phyloP scores from a whole-genome alignment of 257 asterid species.

The Misopates orontium region DNA sequence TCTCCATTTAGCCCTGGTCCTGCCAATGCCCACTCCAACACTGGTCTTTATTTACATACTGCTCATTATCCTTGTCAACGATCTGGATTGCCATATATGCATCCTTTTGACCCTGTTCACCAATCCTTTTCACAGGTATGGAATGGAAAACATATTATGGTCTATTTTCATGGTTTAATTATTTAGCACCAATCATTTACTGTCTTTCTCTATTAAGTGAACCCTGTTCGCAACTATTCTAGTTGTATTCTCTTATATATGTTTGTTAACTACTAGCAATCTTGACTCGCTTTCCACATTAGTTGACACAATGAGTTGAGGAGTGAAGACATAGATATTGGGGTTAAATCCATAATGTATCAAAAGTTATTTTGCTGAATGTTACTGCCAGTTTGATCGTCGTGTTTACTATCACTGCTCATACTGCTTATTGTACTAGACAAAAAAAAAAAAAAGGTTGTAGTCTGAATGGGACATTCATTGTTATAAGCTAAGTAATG shows the following conservation, averaged over 20 bases:
- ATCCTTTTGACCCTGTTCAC: conserved; percentile 80
- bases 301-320: neutral
- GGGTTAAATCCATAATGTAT: neutral
- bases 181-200: conserved; percentile 1
- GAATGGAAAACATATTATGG: neutral
- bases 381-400: too few relatives aligned
- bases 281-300: conserved; percentile 3
- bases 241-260: neutral
- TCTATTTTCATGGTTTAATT: conserved; percentile 12
- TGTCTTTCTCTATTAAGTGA: neutral
- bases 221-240: neutral
- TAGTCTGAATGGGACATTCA: neutral
- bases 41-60: conserved; percentile 68
- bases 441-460: too few relatives aligned
- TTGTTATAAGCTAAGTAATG: too few relatives aligned
- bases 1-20: conserved; percentile 75
- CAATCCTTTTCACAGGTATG: conserved; percentile 86
- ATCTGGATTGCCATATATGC: conserved; percentile 77
- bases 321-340: neutral
- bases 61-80: conserved; percentile 82
- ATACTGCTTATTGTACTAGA: too few relatives aligned
- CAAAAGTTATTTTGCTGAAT: too few relatives aligned
- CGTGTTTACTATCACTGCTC: too few relatives aligned
- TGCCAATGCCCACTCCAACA: conserved; percentile 56
- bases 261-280: conserved; percentile 6